Conservation (phyloP, 805 yeast species). For the Priceomyces melissophilus region DNA sequence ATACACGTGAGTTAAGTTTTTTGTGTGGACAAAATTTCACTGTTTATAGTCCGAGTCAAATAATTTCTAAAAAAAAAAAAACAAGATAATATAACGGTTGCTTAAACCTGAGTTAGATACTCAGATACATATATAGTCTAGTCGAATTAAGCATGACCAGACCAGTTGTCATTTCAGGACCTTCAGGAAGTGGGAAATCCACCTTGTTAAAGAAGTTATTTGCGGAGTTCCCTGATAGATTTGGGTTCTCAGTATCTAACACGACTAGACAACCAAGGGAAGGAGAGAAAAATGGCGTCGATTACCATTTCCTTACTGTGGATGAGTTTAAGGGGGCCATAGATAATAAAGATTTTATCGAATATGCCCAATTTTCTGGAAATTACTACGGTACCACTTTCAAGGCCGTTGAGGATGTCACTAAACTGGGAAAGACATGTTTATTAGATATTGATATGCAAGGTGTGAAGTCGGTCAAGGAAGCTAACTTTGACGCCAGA, state of each 20-base stretch:
- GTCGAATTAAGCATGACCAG: conserved; percentile 35
- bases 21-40: background rate
- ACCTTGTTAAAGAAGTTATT: conserved; percentile 86
- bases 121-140: background rate
- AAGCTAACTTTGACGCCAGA: conserved; percentile 77
- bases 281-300: conserved; percentile 87
- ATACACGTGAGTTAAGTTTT: no score
- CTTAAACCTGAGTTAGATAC: background rate
- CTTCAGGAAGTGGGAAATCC: conserved; percentile 95
- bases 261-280: conserved; percentile 90
- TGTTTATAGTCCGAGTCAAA: background rate
- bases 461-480: conserved; percentile 91
- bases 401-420: conserved; percentile 76
- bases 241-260: conserved; percentile 92
- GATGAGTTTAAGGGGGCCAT: conserved; percentile 78
- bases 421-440: conserved; percentile 67
- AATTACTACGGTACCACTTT: conserved; percentile 95
- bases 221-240: conserved; percentile 82
- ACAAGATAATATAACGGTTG: background rate
- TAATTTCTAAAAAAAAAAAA: background rate
- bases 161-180: conserved; percentile 95
- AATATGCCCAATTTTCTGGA: conserved; percentile 98
- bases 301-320: conserved; percentile 82
- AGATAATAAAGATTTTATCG: conserved; percentile 74
- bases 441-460: conserved; percentile 98